These are phyloP conservation scores for Talaromyces ruber DNA, from an alignment of 495 filamentous ascomycete species.

Conservation along the genomic window DNA sequence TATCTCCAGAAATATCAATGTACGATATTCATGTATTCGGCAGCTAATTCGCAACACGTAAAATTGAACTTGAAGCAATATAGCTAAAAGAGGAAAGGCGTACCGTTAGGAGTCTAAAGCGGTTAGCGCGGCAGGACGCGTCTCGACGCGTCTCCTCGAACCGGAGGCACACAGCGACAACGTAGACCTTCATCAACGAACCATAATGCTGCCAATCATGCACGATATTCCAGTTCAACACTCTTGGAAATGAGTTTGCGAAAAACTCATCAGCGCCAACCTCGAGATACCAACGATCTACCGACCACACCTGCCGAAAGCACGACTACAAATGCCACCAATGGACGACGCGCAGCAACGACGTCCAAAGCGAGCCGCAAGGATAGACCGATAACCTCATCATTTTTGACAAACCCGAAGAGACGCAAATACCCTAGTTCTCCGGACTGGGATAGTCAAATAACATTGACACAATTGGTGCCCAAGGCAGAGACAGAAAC, in stretches of 20 bases:
- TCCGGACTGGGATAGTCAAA: constrained; percentile 17
- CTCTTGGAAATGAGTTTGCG: background rate
- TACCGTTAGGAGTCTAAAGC: background rate
- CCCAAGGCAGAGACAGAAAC: constrained; percentile 11
- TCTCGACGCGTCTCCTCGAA: background rate
- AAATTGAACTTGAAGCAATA: background rate
- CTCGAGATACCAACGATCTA: background rate
- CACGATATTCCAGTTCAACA: background rate
- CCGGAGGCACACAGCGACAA: background rate
- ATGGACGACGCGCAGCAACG: constrained; percentile 6
- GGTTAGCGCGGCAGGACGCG: background rate
- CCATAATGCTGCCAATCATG: background rate
- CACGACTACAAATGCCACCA: constrained; percentile 16
- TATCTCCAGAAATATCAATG: background rate
- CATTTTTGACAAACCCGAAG: constrained; percentile 10
- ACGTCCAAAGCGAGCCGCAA: constrained; percentile 13
- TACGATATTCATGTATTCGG: background rate
- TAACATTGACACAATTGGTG: constrained; percentile 38
- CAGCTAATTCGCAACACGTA: background rate
- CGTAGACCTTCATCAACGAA: background rate
- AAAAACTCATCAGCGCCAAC: background rate
- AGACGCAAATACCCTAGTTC: constrained; percentile 15
- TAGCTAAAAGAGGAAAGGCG: constrained; percentile 1
- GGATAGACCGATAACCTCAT: background rate
- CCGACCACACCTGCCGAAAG: background rate